Percentiles rank a stretch among this genome's conserved stretches.
Evolutionary conservation across 2,329 filamentous ascomycete genomes (phyloP).

Genomic region (Pestalotiopsis sp.): DNA sequence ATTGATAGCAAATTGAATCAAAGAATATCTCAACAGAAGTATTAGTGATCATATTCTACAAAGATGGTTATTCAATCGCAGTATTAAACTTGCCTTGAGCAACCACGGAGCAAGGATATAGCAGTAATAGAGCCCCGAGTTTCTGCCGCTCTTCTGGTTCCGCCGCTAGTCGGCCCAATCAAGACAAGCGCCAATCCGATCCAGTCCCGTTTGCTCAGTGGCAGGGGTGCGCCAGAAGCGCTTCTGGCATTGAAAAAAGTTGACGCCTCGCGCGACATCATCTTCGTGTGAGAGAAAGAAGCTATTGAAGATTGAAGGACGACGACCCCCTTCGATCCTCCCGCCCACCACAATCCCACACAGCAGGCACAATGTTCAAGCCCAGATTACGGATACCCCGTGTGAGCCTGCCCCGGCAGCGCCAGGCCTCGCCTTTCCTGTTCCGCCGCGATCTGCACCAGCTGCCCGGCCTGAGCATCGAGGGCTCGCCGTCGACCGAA

Average conservation of each 20-base stretch:
- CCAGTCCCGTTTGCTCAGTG: background rate
- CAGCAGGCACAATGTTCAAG: constrained; percentile 49
- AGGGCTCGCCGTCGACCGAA: constrained; percentile 40
- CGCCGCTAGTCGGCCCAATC: background rate
- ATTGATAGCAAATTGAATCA: no score
- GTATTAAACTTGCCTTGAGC: background rate
- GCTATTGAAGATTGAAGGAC: background rate
- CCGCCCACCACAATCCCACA: background rate
- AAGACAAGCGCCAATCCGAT: background rate
- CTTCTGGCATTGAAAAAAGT: constrained; percentile 8
- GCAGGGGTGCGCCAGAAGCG: background rate
- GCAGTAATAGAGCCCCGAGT: background rate
- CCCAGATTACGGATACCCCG: constrained; percentile 57
- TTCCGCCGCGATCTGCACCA: constrained; percentile 47
- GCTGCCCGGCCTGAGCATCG: constrained; percentile 43
- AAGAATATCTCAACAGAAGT: no score
- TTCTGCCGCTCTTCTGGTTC: constrained; percentile 1
- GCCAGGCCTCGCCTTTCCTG: constrained; percentile 25
- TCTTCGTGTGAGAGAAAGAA: background rate
- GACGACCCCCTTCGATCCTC: background rate
- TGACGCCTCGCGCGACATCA: constrained; percentile 10
- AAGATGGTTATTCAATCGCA: no score
- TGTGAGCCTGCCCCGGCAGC: constrained; percentile 39
- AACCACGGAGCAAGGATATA: background rate
- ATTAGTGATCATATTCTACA: no score